Evolutionary conservation across 345 rosid species (phyloP).

Genomic region (Noccaea caerulescens): DNA sequence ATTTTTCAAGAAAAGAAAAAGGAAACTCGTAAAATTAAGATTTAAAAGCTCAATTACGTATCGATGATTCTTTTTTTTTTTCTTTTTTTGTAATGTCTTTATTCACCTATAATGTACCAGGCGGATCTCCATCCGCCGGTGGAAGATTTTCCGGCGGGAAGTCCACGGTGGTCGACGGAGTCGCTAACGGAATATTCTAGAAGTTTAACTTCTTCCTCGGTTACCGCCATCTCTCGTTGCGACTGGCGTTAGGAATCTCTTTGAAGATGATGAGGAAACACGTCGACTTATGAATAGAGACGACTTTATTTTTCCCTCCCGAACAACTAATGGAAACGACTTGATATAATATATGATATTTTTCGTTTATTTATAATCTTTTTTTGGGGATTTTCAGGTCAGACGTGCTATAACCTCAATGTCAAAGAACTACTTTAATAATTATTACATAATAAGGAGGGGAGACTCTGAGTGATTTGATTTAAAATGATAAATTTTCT

Average conservation of each 20-base stretch:
- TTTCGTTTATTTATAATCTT: too few species aligned
- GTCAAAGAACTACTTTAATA: too few species aligned
- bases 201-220: constrained; percentile 29
- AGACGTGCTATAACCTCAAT: too few species aligned
- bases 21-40: neutral
- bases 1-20: neutral
- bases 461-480: too few species aligned
- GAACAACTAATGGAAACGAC: neutral
- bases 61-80: neutral
- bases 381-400: too few species aligned
- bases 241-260: constrained; percentile 1
- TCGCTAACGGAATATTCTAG: constrained; percentile 24
- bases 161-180: constrained; percentile 38
- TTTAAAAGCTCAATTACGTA: neutral
- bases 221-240: constrained; percentile 10
- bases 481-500: too few species aligned
- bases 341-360: neutral
- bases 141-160: constrained; percentile 30
- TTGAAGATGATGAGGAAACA: neutral
- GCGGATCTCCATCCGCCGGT: constrained; percentile 46
- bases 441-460: too few species aligned
- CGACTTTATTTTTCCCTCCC: neutral
- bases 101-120: constrained; percentile 37
- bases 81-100: neutral
- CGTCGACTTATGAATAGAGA: too few species aligned